These are phyloP conservation scores for Agrocybe praecox DNA, from an alignment of 768 basidiomycete genomes.

Conservation along the genomic window DNA sequence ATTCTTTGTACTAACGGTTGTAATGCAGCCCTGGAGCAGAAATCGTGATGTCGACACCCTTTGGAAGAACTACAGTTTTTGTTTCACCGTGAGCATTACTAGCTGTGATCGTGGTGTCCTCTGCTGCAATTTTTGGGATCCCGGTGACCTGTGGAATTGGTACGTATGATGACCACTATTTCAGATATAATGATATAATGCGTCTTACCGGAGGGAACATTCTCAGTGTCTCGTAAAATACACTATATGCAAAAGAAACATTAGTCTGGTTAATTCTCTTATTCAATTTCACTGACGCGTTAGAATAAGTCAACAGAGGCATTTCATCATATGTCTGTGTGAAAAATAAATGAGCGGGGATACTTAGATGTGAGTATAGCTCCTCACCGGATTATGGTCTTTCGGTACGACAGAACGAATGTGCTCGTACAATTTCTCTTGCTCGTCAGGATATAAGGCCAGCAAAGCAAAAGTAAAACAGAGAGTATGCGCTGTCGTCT, in stretches of 20 bases:
- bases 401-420: slow-evolving; percentile 33
- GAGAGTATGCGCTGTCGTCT: slow-evolving; percentile 40
- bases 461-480: slow-evolving; percentile 42
- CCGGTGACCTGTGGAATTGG: slow-evolving; percentile 29
- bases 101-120: slow-evolving; percentile 45
- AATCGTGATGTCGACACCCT: slow-evolving; percentile 39
- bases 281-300: slow-evolving; percentile 31
- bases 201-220: slow-evolving; percentile 45
- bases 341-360: slow-evolving; percentile 30
- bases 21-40: slow-evolving; percentile 46
- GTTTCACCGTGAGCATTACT: slow-evolving; percentile 40
- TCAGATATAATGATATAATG: not conserved
- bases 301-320: slow-evolving; percentile 36
- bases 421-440: slow-evolving; percentile 44
- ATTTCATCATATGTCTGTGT: slow-evolving; percentile 46
- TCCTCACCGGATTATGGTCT: slow-evolving; percentile 30
- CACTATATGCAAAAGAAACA: slow-evolving; percentile 27
- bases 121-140: slow-evolving; percentile 46
- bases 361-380: slow-evolving; percentile 38
- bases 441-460: slow-evolving; percentile 45
- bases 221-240: slow-evolving; percentile 52
- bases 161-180: no score
- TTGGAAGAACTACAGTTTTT: slow-evolving; percentile 40
- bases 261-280: not conserved
- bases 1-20: slow-evolving; percentile 44